phyloP scores from a whole-genome alignment of 306 rosid species.

The Fagus crenata region DNA sequence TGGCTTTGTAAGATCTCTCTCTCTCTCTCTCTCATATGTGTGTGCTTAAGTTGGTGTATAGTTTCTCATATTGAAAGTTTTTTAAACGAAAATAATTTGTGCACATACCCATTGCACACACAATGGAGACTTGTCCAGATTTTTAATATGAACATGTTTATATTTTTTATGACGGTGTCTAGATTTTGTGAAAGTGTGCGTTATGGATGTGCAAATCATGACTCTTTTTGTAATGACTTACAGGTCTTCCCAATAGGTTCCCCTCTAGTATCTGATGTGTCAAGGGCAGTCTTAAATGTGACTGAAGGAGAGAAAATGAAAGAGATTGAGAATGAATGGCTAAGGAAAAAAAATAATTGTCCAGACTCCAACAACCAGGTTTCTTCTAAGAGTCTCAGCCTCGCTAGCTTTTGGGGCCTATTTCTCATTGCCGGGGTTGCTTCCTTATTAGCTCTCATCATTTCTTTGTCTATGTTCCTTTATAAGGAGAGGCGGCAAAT shows the following conservation, averaged over 20 bases:
- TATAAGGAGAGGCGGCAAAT: background rate
- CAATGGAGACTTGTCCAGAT: too few relatives aligned
- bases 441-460: conserved; percentile 33
- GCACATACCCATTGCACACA: too few relatives aligned
- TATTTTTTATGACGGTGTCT: too few relatives aligned
- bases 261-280: conserved; percentile 50
- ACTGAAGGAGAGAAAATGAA: conserved; percentile 52
- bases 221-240: background rate
- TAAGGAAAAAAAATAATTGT: conserved; percentile 25
- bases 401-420: conserved; percentile 59
- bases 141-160: too few relatives aligned
- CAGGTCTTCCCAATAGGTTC: conserved; percentile 49
- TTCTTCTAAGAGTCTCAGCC: conserved; percentile 45
- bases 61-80: background rate
- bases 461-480: conserved; percentile 13
- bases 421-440: conserved; percentile 45
- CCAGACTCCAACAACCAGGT: conserved; percentile 21
- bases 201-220: too few relatives aligned
- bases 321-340: conserved; percentile 46
- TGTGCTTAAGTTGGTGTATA: background rate
- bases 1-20: conserved; percentile 55
- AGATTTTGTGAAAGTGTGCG: too few relatives aligned
- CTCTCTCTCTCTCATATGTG: background rate
- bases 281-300: conserved; percentile 53
- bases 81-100: too few relatives aligned